These are phyloP conservation scores for Acacia concinna DNA, from an alignment of 331 rosid species.

Conservation along the genomic window DNA sequence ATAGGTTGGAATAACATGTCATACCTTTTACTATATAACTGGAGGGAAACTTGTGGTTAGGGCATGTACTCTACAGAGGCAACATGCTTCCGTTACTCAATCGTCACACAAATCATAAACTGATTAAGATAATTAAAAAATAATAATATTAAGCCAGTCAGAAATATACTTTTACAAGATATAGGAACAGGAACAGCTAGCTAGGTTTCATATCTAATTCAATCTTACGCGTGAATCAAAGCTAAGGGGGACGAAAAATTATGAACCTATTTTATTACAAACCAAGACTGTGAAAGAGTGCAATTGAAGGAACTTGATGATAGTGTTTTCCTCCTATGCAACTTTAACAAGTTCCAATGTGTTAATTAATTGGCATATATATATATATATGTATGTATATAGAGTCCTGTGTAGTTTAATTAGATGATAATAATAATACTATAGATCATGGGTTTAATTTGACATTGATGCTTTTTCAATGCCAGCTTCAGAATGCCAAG, in stretches of 20 bases:
- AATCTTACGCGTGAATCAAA: neutral
- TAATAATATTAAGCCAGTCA: neutral
- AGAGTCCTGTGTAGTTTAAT: neutral
- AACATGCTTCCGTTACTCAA: slow-evolving; percentile 11
- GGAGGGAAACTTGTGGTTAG: neutral
- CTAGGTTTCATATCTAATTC: neutral
- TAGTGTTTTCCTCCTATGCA: slow-evolving; percentile 47
- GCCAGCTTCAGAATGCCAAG: slow-evolving; percentile 17
- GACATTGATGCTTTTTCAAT: slow-evolving; percentile 7
- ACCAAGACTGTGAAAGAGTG: slow-evolving; percentile 30
- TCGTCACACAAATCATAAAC: slow-evolving; percentile 1
- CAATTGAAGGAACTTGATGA: slow-evolving; percentile 45
- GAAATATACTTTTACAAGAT: neutral
- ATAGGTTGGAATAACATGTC: neutral
- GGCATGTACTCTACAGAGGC: neutral
- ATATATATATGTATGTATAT: no score
- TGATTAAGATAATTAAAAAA: neutral
- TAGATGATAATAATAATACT: neutral
- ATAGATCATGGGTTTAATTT: neutral
- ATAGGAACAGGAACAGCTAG: neutral
- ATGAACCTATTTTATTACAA: neutral
- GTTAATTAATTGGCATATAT: neutral
- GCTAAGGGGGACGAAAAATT: neutral
- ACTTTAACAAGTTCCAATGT: slow-evolving; percentile 31
- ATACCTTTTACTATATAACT: neutral